A percentile compares a stretch with the other conserved stretches of the same genome.
phyloP scores from a whole-genome alignment of 2,329 filamentous ascomycete genomes.

The Whalleya microplaca region DNA sequence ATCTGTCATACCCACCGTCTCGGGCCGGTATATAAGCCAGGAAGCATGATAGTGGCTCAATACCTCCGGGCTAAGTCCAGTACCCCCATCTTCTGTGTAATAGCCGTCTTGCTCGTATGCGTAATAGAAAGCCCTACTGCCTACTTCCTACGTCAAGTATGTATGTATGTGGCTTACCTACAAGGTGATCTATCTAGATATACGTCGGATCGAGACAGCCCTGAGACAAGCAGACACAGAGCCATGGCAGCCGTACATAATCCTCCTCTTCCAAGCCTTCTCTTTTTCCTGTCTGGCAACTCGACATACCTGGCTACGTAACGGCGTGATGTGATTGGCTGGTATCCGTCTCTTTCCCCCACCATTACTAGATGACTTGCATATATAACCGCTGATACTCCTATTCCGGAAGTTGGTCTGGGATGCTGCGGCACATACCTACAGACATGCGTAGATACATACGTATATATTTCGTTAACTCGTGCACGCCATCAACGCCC shows the following conservation, averaged over 20 bases:
- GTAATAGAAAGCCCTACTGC: too few relatives aligned
- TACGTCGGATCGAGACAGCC: background rate
- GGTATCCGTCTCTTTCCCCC: background rate
- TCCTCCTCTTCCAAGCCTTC: background rate
- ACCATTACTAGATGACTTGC: background rate
- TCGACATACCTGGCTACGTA: too few relatives aligned
- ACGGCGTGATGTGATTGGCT: background rate
- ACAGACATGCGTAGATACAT: background rate
- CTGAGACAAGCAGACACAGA: background rate
- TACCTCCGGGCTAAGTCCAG: too few relatives aligned
- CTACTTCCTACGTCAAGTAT: background rate
- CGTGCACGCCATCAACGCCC: too few relatives aligned
- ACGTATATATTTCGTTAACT: too few relatives aligned
- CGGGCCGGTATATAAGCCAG: background rate
- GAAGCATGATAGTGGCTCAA: background rate
- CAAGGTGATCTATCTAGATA: background rate
- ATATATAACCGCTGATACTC: background rate
- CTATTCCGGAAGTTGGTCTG: background rate
- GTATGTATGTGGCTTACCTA: background rate
- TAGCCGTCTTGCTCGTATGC: too few relatives aligned
- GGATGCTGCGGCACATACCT: background rate
- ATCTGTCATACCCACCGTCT: background rate
- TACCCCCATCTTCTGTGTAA: too few relatives aligned
- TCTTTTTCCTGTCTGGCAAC: background rate
- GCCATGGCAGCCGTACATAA: background rate